Conservation (phyloP, 139 green algal genomes). For the Diplosphaera chodatii region DNA sequence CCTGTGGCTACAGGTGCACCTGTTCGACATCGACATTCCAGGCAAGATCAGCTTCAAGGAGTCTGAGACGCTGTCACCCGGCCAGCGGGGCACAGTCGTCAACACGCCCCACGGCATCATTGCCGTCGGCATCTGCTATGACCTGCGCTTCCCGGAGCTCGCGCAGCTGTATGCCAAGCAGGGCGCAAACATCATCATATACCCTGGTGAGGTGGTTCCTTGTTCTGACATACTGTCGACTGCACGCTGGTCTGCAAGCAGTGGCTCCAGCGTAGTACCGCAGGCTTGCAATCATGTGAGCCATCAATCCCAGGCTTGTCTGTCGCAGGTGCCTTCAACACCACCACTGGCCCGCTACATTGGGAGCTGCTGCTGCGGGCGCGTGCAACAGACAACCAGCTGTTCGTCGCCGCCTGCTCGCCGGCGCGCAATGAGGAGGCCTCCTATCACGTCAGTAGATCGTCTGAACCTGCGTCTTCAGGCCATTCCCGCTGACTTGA, state of each 20-base stretch:
- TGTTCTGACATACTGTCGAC: no score
- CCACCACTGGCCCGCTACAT: conserved; percentile 83
- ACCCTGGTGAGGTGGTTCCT: conserved; percentile 84
- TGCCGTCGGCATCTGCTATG: conserved; percentile 96
- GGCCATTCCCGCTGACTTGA: no score
- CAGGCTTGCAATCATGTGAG: no score
- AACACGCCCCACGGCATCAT: conserved; percentile 79
- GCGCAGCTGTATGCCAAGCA: conserved; percentile 73
- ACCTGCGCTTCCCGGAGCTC: conserved; percentile 92
- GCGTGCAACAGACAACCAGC: conserved; percentile 90
- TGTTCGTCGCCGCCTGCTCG: conserved; percentile 89
- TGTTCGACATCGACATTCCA: conserved; percentile 99
- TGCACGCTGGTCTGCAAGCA: no score
- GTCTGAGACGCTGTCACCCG: conserved; percentile 77
- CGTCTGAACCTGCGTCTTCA: no score
- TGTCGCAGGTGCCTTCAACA: conserved; percentile 89
- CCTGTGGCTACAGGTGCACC: conserved; percentile 85
- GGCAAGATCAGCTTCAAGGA: conserved; percentile 97
- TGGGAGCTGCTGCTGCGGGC: conserved; percentile 90
- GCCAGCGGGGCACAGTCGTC: conserved; percentile 66
- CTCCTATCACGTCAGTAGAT: conserved; percentile 47
- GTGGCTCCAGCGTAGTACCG: no score
- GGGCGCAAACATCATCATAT: conserved; percentile 83
- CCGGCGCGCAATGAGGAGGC: conserved; percentile 65
- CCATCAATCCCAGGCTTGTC: no score